These are phyloP conservation scores for Cyclotella baltica DNA, from an alignment of 108 stramenopile species.

Conservation along the genomic window DNA sequence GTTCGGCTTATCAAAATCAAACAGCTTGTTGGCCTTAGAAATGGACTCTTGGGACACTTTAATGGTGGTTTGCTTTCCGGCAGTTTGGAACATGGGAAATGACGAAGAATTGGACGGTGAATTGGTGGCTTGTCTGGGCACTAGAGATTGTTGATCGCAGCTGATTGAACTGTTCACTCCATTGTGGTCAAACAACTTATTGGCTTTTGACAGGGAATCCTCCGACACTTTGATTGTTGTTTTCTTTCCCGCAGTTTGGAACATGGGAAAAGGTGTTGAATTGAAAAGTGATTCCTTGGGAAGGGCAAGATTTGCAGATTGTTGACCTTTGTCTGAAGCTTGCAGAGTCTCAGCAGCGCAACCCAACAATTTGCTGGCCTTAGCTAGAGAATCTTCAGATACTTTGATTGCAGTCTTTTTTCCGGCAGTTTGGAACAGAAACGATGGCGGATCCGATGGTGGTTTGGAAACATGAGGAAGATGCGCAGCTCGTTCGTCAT, in stretches of 20 bases:
- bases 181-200: not conserved
- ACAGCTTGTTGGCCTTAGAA: not conserved
- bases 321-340: too few relatives aligned
- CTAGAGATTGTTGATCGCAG: too few relatives aligned
- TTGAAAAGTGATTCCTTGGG: not conserved
- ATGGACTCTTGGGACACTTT: not conserved
- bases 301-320: not conserved
- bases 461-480: not conserved
- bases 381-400: not conserved
- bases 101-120: not conserved
- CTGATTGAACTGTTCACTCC: not conserved
- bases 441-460: not conserved
- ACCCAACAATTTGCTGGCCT: not conserved
- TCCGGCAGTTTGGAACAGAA: too few relatives aligned
- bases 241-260: slow-evolving; percentile 12
- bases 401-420: not conserved
- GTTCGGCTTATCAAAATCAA: not conserved
- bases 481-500: not conserved
- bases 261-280: not conserved
- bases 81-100: slow-evolving; percentile 1
- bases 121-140: too few relatives aligned
- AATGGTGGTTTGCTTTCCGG: not conserved
- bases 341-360: too few relatives aligned
- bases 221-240: slow-evolving; percentile 34
- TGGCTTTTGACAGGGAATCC: slow-evolving; percentile 7